phyloP scores from a whole-genome alignment of 768 basidiomycete species.

The Pleurotus cornucopiae region DNA sequence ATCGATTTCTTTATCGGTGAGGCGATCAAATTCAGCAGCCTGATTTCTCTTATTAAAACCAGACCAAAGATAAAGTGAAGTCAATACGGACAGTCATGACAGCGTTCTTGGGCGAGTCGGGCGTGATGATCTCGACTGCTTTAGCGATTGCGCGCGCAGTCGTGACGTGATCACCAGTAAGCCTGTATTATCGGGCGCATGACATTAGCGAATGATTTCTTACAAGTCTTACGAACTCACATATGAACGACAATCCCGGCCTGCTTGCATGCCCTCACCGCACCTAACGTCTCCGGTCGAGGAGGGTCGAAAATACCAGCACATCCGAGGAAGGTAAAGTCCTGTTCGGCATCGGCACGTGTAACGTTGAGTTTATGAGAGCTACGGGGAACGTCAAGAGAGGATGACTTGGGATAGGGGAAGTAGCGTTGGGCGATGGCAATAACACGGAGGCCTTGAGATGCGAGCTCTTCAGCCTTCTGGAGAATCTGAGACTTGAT shows the following conservation, averaged over 20 bases:
- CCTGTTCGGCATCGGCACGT: conserved; percentile 42
- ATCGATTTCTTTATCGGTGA: conserved; percentile 48
- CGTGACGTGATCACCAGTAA: conserved; percentile 50
- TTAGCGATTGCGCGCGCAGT: conserved; percentile 51
- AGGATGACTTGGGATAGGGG: conserved; percentile 15
- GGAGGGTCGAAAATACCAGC: conserved; percentile 58
- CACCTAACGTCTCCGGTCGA: conserved; percentile 46
- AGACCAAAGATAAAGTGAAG: background rate
- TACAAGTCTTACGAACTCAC: conserved; percentile 13
- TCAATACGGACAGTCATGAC: conserved; percentile 29
- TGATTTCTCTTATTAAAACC: conserved; percentile 3
- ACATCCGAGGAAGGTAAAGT: conserved; percentile 47
- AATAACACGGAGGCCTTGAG: conserved; percentile 37
- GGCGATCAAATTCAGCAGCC: conserved; percentile 46
- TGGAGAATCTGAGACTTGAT: conserved; percentile 15
- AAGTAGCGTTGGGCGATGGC: conserved; percentile 27
- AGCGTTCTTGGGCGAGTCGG: conserved; percentile 32
- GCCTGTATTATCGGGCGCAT: conserved; percentile 22
- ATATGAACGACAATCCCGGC: conserved; percentile 51
- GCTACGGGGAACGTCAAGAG: conserved; percentile 10
- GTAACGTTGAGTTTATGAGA: background rate
- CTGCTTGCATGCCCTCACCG: conserved; percentile 44
- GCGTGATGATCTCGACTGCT: conserved; percentile 41
- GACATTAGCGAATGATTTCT: background rate
- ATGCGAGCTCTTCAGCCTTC: conserved; percentile 30